phyloP scores from a whole-genome alignment of 345 rosid species.

The Murraya paniculata region DNA sequence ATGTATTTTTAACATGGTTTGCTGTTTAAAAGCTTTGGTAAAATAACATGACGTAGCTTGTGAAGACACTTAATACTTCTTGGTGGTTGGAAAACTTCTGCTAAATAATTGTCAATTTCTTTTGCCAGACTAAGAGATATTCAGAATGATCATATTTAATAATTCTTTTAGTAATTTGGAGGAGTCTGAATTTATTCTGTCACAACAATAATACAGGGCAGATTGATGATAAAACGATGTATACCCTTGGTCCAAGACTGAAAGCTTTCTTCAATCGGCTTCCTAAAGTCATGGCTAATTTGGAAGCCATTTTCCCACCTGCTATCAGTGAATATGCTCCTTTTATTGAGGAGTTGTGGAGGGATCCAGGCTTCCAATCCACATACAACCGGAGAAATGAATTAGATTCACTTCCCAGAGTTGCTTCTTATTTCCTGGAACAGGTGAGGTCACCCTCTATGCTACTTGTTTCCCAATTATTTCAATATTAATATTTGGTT shows the following conservation, averaged over 20 bases:
- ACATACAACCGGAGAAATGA: slow-evolving; percentile 71
- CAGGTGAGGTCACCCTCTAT: slow-evolving; percentile 42
- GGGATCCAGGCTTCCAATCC: slow-evolving; percentile 73
- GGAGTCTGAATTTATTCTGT: slow-evolving; percentile 15
- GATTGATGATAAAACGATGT: slow-evolving; percentile 31
- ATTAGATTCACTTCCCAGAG: slow-evolving; percentile 61
- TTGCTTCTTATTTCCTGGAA: slow-evolving; percentile 78
- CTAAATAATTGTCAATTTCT: too few species aligned
- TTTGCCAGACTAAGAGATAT: neutral
- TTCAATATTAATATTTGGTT: neutral
- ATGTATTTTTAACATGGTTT: neutral
- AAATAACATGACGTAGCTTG: neutral
- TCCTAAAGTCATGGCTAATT: slow-evolving; percentile 54
- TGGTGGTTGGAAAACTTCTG: neutral
- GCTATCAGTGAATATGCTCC: slow-evolving; percentile 61
- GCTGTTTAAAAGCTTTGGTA: neutral
- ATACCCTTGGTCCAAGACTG: slow-evolving; percentile 47
- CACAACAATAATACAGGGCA: slow-evolving; percentile 28
- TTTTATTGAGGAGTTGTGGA: slow-evolving; percentile 65
- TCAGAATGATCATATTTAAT: neutral
- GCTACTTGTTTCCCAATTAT: slow-evolving; percentile 2
- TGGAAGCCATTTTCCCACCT: slow-evolving; percentile 60
- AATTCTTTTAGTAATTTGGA: neutral
- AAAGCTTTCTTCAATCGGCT: slow-evolving; percentile 76
- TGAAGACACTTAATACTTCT: neutral